Conservation (phyloP, 2,329 filamentous ascomycete species). For the Pseudogymnoascus verrucosus region DNA sequence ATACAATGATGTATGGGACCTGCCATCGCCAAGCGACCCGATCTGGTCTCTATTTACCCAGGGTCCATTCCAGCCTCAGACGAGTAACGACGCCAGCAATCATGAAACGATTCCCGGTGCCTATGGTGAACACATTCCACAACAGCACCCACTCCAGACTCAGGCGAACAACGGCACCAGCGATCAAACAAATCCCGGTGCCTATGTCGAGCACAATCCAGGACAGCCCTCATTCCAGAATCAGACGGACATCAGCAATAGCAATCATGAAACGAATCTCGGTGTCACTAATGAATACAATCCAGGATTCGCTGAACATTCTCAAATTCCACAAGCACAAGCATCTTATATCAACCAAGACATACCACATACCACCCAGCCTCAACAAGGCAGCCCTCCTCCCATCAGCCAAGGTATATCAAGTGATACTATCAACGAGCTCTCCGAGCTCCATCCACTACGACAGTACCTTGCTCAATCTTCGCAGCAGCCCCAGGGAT, state of each 20-base stretch:
- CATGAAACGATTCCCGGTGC: neutral
- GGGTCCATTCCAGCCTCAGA: neutral
- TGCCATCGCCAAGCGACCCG: neutral
- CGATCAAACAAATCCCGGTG: neutral
- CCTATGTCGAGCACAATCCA: neutral
- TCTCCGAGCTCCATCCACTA: neutral
- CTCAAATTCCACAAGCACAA: neutral
- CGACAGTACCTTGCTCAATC: neutral
- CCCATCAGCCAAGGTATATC: neutral
- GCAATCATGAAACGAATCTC: neutral
- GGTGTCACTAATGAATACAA: neutral
- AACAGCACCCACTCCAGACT: neutral
- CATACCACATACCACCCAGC: neutral
- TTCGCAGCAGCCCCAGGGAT: neutral
- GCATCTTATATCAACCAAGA: neutral
- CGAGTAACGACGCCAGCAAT: neutral
- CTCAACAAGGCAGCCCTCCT: neutral
- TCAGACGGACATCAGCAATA: neutral
- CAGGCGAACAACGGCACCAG: neutral
- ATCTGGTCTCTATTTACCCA: neutral
- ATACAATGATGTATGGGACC: neutral
- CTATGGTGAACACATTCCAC: neutral
- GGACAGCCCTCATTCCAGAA: neutral
- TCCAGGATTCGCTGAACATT: neutral
- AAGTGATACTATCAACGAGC: neutral